These are phyloP conservation scores for Eimeria acervulina DNA, from an alignment of 169 alveolate species.

Conservation along the genomic window DNA sequence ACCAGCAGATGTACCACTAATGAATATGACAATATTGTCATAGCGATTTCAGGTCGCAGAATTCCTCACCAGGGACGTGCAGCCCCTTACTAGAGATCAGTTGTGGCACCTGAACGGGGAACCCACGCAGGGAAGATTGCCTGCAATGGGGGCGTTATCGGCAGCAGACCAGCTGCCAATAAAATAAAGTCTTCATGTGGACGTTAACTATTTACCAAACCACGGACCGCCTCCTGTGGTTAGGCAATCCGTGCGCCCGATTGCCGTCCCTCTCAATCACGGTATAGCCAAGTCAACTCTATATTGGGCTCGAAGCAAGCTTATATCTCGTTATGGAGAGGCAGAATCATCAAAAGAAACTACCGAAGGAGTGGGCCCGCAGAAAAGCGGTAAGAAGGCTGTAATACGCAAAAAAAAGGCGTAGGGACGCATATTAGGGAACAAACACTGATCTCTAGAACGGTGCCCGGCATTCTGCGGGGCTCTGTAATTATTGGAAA, in stretches of 20 bases:
- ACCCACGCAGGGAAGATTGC: background rate
- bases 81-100: background rate
- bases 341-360: background rate
- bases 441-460: background rate
- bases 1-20: background rate
- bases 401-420: background rate
- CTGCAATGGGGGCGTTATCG: background rate
- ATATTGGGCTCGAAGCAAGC: background rate
- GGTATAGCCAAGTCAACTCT: background rate
- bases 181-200: background rate
- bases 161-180: background rate
- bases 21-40: background rate
- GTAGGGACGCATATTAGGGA: background rate
- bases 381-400: background rate
- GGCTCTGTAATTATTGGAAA: background rate
- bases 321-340: background rate
- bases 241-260: background rate
- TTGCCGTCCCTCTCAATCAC: background rate
- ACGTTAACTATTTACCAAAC: background rate
- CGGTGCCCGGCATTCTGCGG: background rate
- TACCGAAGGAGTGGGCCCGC: background rate
- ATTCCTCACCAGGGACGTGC: background rate
- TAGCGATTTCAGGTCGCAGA: background rate
- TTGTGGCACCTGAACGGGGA: background rate
- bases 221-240: background rate